phyloP scores from a whole-genome alignment of 106 monocot species.

The Gastrodia elata region DNA sequence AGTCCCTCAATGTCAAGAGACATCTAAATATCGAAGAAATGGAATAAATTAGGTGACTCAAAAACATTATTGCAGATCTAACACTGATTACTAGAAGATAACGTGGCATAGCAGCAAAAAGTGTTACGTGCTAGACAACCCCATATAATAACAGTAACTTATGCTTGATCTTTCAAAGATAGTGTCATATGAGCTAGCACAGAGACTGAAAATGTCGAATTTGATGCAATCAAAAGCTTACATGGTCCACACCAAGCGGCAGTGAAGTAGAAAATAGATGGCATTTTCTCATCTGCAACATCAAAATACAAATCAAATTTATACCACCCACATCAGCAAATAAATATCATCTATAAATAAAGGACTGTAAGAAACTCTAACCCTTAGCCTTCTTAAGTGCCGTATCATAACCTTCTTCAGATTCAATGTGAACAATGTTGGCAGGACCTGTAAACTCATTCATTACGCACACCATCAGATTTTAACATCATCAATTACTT shows the following conservation, averaged over 20 bases:
- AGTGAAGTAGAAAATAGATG: slow-evolving; percentile 22
- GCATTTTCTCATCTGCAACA: slow-evolving; percentile 21
- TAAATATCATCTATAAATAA: slow-evolving; percentile 1
- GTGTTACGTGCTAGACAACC: no score
- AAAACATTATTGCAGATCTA: no score
- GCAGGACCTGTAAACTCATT: slow-evolving; percentile 10
- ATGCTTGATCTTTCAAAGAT: background rate
- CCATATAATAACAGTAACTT: background rate
- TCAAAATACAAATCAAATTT: background rate
- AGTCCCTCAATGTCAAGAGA: no score
- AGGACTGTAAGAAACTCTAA: background rate
- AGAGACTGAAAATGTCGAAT: background rate
- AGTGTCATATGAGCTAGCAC: background rate
- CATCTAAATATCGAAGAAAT: no score
- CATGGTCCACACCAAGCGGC: slow-evolving; percentile 22
- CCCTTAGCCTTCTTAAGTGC: slow-evolving; percentile 19
- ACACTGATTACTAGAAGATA: no score
- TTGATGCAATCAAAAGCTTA: slow-evolving; percentile 9
- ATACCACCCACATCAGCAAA: background rate
- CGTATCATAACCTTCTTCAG: slow-evolving; percentile 13
- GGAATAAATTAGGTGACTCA: no score
- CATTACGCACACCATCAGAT: background rate
- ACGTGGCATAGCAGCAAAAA: no score
- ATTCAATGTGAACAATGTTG: slow-evolving; percentile 14
- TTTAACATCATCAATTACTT: background rate